Conservation (phyloP, 2,329 filamentous ascomycete species). For the Sporothrix humicola region DNA sequence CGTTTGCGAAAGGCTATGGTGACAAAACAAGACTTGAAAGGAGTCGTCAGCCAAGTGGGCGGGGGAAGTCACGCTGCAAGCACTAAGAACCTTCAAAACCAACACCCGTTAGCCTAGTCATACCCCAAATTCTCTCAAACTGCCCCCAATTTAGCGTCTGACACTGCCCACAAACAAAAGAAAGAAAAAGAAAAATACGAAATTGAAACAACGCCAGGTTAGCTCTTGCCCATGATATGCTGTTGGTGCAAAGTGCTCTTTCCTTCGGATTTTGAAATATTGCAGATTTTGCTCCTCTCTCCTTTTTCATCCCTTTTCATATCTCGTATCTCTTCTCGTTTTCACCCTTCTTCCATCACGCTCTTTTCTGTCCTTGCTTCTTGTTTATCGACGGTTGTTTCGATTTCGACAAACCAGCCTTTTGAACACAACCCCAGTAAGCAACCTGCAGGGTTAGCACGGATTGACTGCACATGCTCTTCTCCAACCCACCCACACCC, state of each 20-base stretch:
- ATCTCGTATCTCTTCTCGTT: neutral
- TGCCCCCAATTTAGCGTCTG: neutral
- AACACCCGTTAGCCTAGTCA: neutral
- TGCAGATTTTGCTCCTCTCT: neutral
- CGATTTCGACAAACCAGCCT: conserved; percentile 6
- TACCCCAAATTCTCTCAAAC: conserved; percentile 8
- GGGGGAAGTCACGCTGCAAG: neutral
- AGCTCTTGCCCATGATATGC: neutral
- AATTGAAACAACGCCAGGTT: neutral
- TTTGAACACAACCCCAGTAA: neutral
- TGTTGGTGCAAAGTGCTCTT: neutral
- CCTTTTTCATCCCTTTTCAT: neutral
- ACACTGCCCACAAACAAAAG: neutral
- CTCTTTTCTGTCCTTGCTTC: neutral
- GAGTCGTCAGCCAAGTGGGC: neutral
- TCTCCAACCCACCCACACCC: conserved; percentile 4
- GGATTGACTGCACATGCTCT: conserved; percentile 20
- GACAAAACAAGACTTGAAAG: neutral
- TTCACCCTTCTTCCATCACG: neutral
- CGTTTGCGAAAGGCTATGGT: neutral
- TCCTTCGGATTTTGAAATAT: neutral
- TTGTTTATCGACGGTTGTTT: conserved; percentile 20
- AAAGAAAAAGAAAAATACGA: conserved; percentile 18
- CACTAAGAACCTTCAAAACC: neutral
- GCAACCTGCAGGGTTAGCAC: neutral